phyloP scores from a whole-genome alignment of 805 yeast genomes.

The Myxozyma vanderwaltii region DNA sequence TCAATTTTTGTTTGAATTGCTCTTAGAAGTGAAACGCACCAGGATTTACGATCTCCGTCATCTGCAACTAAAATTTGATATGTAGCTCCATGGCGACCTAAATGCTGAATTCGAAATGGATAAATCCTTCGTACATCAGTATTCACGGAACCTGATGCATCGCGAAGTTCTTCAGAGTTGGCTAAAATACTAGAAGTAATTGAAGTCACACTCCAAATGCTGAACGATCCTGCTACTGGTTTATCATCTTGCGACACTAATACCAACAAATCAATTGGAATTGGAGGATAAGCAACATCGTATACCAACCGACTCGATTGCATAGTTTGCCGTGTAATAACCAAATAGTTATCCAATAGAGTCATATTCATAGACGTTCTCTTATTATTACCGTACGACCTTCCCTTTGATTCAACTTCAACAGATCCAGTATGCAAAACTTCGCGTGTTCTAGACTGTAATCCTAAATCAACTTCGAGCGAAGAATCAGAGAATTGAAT shows the following conservation, averaged over 20 bases:
- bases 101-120: constrained; percentile 43
- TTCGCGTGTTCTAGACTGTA: constrained; percentile 57
- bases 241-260: constrained; percentile 54
- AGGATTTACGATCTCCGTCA: constrained; percentile 52
- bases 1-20: constrained; percentile 47
- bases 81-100: constrained; percentile 40
- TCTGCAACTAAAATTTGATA: constrained; percentile 42
- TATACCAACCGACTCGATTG: constrained; percentile 33
- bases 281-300: constrained; percentile 37
- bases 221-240: constrained; percentile 17
- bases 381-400: neutral
- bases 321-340: constrained; percentile 41
- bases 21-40: constrained; percentile 57
- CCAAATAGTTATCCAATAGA: constrained; percentile 68
- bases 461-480: constrained; percentile 52
- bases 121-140: constrained; percentile 30
- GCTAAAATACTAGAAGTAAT: neutral
- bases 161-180: neutral
- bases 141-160: neutral
- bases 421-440: constrained; percentile 62
- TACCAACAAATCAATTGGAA: constrained; percentile 55
- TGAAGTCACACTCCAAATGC: neutral
- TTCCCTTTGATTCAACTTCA: constrained; percentile 4
- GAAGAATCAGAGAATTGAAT: constrained; percentile 55
- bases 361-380: constrained; percentile 45